phyloP scores from a whole-genome alignment of 768 basidiomycete genomes.

The Boletus pseudopeckii region DNA sequence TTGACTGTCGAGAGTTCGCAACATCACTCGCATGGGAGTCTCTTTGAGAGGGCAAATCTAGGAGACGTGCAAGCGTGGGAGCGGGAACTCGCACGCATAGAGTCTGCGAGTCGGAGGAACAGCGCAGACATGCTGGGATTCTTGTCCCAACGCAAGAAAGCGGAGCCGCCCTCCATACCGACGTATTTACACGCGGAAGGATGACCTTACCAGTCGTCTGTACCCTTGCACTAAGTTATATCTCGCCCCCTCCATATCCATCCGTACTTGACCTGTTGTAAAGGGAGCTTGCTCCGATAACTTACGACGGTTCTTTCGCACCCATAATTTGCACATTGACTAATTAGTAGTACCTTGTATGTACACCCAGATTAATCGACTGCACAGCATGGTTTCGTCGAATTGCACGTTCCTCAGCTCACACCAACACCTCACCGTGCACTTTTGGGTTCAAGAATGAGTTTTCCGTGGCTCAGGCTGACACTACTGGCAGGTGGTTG shows the following conservation, averaged over 20 bases:
- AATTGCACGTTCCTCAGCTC: background rate
- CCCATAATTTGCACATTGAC: conserved; percentile 10
- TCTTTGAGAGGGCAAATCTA: conserved; percentile 28
- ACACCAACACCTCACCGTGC: background rate
- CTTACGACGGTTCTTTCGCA: conserved; percentile 5
- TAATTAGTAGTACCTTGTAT: conserved; percentile 5
- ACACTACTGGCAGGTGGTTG: conserved; percentile 43
- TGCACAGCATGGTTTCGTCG: conserved; percentile 11
- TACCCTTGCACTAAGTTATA: conserved; percentile 11
- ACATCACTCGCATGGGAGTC: conserved; percentile 12
- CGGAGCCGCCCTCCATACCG: conserved; percentile 21
- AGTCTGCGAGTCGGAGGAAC: conserved; percentile 51
- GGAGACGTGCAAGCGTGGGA: conserved; percentile 68
- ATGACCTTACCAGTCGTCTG: conserved; percentile 10
- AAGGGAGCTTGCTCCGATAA: conserved; percentile 2
- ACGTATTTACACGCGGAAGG: conserved; percentile 22
- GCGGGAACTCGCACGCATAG: conserved; percentile 70
- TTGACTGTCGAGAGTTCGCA: conserved; percentile 17
- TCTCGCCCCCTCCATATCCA: conserved; percentile 1
- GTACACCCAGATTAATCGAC: conserved; percentile 13
- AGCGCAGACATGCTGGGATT: conserved; percentile 38
- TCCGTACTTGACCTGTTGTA: conserved; percentile 8
- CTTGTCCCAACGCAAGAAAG: conserved; percentile 27
- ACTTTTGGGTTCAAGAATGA: conserved; percentile 30
- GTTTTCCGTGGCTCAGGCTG: conserved; percentile 59